A percentile compares a stretch with the other conserved stretches of the same genome.
Evolutionary conservation across 2,329 filamentous ascomycete species (phyloP).

Genomic region (Gnomoniopsis sp.): DNA sequence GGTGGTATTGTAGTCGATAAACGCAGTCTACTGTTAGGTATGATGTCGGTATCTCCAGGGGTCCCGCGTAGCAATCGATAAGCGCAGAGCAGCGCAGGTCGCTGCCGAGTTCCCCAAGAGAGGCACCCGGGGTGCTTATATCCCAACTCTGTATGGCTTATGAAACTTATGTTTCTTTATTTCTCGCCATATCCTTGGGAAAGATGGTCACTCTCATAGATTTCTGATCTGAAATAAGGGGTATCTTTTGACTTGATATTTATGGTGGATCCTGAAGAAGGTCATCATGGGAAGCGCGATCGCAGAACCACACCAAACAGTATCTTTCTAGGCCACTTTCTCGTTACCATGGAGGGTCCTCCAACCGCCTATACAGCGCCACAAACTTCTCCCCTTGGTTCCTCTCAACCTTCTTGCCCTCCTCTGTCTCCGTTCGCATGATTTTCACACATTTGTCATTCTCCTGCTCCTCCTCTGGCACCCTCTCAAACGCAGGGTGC

Average conservation of each 20-base stretch:
- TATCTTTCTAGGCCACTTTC: background rate
- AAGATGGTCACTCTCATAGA: too few species aligned
- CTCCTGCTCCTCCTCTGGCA: conserved; percentile 64
- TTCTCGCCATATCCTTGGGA: too few species aligned
- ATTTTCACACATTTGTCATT: conserved; percentile 67
- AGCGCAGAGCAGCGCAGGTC: conserved; percentile 2
- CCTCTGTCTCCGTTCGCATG: conserved; percentile 86
- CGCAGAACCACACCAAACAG: too few species aligned
- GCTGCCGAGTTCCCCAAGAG: background rate
- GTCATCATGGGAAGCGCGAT: too few species aligned
- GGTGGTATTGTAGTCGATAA: background rate
- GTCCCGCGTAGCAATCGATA: conserved; percentile 15
- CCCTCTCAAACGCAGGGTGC: conserved; percentile 74
- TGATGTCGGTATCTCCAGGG: background rate
- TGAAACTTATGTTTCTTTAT: too few species aligned
- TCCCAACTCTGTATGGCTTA: too few species aligned
- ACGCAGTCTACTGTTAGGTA: background rate
- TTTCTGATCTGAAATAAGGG: too few species aligned
- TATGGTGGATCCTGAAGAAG: background rate
- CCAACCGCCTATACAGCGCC: conserved; percentile 76
- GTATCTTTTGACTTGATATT: background rate
- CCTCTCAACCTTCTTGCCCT: conserved; percentile 92
- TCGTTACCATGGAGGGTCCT: conserved; percentile 72
- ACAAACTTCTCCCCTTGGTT: conserved; percentile 91
- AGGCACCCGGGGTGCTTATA: too few species aligned